Evolutionary conservation across 2,329 filamentous ascomycete species (phyloP), one percentile per base, ranked within the genome.

Genomic region (Trichoderma afroharzianum): DNA sequence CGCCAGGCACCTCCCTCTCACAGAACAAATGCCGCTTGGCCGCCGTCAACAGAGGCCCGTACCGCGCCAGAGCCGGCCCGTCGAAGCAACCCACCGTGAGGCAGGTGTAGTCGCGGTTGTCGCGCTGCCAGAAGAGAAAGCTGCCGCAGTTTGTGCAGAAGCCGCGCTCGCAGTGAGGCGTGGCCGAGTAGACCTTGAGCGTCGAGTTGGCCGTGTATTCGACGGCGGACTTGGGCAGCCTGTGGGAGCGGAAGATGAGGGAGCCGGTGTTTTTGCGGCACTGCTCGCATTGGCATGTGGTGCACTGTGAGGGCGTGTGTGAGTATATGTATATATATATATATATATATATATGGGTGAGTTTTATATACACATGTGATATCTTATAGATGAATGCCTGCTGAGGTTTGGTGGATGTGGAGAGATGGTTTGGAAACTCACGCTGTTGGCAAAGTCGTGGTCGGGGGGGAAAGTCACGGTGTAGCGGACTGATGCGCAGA

Each of bases 201-300:
- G 81, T 79, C 30, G 78, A 72, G 15, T 73, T 70, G 30, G 78
- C 76, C 4, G 77, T 77, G 76, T 80, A 86, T 3, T 71, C 74
- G 26, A 87, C 76, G 55, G 80, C 77, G 3, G 73, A 76, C 68
- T 75, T 59, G 5, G 81, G 81, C 0, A 86, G 74, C 6, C 70
- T 75, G 75, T 87, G 82, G 63, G 81, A 77, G 70, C 80, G 78
- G 73, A 83, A 80, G 74, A 87, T 78, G 68, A 88, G 81, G 4
- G 82, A 76, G 66, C 86, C 86, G 8, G 84, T 84, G 72, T 84
- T 82, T 71, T 85, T 85, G 76, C 87, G 85, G 78, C 86, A 88
- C 76, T 88, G 86, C 7, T 84, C 85, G 79, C 87, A 88, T 74
- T 88, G 86, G 76, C 86, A 89, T 7, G 83, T 86, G 59, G 78